Base-by-base conservation (phyloP, 495 filamentous ascomycete species). In the Penicillium angulare region DNA sequence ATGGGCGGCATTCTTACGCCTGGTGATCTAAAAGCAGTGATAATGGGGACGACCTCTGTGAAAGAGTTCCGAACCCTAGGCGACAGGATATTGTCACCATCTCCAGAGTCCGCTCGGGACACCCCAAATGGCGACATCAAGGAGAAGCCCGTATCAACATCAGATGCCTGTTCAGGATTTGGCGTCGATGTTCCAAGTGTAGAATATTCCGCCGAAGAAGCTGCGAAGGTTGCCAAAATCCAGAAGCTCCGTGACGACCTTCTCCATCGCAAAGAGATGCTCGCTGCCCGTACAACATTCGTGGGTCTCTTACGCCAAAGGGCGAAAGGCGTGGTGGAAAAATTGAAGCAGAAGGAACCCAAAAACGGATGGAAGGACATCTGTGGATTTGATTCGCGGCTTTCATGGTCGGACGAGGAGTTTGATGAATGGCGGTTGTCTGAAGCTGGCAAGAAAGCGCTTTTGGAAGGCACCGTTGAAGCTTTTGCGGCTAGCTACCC, bases 141-240 rank as follows among this genome's bases (percentile, higher is more conserved):
- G 65, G 85, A 85, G 63, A 83, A 90, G 57, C 80, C 78, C 29
- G 85, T 87, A 68, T 82, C 87, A 50, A 86, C 89, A 73, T 81
- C 87, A 51, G 75, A 85, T 66, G 89, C 89, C 43, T 88, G 92
- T 52, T 86, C 93, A 59, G 85, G 60, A 7, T 51, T 73, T 7
- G 71, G 72, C 24, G 50, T 66, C 47, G 53, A 68, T 27, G 49
- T 57, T 29, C 51, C 60, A 16, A 63, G 58, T 41, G 51, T 71
- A 17, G 65, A 56, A 18, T 78, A 75, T 55, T 71, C 76, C 0
- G 45, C 61, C 5, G 67, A 74, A 9, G 78, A 80, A 38, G 61
- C 60, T 6, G 50, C 64, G 15, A 69, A 67, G 29, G 59, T 80
- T 20, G 67, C 70, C 33, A 71, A 73, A 36, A 55, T 80, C n/a